These are phyloP conservation scores for Entomortierella parvispora DNA, from an alignment of 192 early-diverging fungal species.

Conservation along the genomic window DNA sequence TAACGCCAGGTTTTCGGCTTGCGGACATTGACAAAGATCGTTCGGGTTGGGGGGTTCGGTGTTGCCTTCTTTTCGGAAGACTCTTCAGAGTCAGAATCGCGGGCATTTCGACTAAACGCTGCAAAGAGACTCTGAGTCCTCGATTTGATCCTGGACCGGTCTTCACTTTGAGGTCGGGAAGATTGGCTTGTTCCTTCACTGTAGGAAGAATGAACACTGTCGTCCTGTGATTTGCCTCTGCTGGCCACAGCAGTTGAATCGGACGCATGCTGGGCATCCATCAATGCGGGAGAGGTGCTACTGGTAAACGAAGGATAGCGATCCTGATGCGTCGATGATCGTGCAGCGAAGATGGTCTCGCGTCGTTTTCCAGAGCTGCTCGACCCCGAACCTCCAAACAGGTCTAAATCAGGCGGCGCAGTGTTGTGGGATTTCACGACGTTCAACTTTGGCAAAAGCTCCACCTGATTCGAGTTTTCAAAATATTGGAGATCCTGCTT, in stretches of 20 bases:
- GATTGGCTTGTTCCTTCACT: not conserved
- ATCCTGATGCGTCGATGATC: slow-evolving; percentile 18
- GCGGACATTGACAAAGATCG: slow-evolving; percentile 23
- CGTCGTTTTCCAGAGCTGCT: not conserved
- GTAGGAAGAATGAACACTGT: not conserved
- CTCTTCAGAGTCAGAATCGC: not conserved
- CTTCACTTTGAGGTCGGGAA: not conserved
- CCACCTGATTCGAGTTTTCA: slow-evolving; percentile 12
- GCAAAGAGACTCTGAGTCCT: slow-evolving; percentile 2
- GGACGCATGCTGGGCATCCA: not conserved
- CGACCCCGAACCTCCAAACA: not conserved
- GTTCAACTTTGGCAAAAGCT: slow-evolving; percentile 13
- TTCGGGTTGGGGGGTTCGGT: not conserved
- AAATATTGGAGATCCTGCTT: slow-evolving; percentile 2
- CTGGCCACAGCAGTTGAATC: slow-evolving; percentile 9
- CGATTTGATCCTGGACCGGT: not conserved
- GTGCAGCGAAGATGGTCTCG: not conserved
- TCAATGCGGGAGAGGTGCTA: slow-evolving; percentile 15
- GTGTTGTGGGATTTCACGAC: slow-evolving; percentile 7
- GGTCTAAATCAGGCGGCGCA: slow-evolving; percentile 16
- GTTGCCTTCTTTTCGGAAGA: not conserved
- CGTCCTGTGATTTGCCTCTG: not conserved
- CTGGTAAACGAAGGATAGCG: slow-evolving; percentile 26
- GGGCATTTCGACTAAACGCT: slow-evolving; percentile 10
- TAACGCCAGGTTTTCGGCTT: slow-evolving; percentile 48